Percentiles rank a stretch among this genome's conserved stretches.
phyloP scores from a whole-genome alignment of 805 yeast species.

The Yamadazyma kitorensis region DNA sequence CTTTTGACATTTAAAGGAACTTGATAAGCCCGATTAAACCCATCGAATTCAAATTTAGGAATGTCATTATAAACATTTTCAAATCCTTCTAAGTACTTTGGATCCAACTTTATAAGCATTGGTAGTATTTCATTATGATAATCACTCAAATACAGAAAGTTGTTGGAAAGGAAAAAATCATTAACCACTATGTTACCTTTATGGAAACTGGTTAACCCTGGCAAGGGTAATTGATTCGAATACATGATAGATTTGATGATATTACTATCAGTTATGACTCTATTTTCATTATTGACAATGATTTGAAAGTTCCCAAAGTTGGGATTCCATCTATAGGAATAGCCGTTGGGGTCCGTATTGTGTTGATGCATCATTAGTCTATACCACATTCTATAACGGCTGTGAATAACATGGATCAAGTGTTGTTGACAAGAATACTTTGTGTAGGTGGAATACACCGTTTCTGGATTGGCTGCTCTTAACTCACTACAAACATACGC shows the following conservation, averaged over 20 bases:
- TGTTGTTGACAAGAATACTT: conserved; percentile 40
- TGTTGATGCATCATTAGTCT: conserved; percentile 27
- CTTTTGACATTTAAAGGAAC: conserved; percentile 16
- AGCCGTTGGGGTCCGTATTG: conserved; percentile 17
- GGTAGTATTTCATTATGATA: conserved; percentile 38
- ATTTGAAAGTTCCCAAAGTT: conserved; percentile 32
- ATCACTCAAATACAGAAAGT: conserved; percentile 32
- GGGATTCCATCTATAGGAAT: conserved; percentile 36
- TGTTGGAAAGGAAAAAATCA: conserved; percentile 35
- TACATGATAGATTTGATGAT: conserved; percentile 30
- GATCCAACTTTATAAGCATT: conserved; percentile 25
- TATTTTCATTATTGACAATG: conserved; percentile 22
- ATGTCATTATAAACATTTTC: conserved; percentile 28
- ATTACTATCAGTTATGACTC: conserved; percentile 28
- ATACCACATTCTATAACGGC: conserved; percentile 34
- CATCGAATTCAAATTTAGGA: conserved; percentile 32
- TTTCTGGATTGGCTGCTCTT: conserved; percentile 36
- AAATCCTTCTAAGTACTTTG: conserved; percentile 26
- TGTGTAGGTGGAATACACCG: conserved; percentile 39
- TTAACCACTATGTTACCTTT: conserved; percentile 34
- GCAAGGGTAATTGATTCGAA: conserved; percentile 28
- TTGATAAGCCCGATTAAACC: conserved; percentile 23
- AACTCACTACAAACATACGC: conserved; percentile 34
- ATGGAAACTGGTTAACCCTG: conserved; percentile 25
- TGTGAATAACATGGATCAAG: conserved; percentile 33